phyloP scores from a whole-genome alignment of 768 basidiomycete genomes.

The Trametes cinnabarina region DNA sequence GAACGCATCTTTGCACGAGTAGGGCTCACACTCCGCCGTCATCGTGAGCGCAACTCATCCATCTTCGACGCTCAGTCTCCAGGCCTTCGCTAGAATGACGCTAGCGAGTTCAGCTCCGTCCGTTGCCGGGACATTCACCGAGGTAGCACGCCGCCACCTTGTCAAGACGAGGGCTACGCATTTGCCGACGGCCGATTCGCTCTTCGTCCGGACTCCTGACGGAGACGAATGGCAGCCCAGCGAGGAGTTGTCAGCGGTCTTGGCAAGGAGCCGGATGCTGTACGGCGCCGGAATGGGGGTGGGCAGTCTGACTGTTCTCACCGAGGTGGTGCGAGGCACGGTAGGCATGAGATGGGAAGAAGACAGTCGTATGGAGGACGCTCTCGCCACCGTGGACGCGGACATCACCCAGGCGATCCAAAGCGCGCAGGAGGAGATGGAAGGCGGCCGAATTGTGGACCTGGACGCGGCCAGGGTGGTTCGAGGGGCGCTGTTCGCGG shows the following conservation, averaged over 20 bases:
- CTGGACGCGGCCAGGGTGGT: constrained; percentile 45
- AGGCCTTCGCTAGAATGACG: constrained; percentile 66
- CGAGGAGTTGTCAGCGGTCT: constrained; percentile 46
- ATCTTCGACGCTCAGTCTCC: constrained; percentile 50
- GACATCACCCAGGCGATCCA: constrained; percentile 82
- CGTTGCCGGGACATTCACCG: constrained; percentile 58
- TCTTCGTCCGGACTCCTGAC: constrained; percentile 49
- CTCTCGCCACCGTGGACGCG: constrained; percentile 63
- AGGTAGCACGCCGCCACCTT: constrained; percentile 57
- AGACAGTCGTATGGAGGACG: constrained; percentile 54
- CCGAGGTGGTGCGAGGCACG: constrained; percentile 57
- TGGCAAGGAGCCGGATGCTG: constrained; percentile 59
- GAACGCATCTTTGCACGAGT: constrained; percentile 71
- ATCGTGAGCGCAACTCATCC: not conserved
- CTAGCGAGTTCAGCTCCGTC: constrained; percentile 66
- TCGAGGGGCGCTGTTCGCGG: constrained; percentile 46
- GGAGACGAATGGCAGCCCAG: constrained; percentile 41
- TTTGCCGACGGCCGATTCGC: constrained; percentile 36
- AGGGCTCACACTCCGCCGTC: constrained; percentile 40
- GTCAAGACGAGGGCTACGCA: constrained; percentile 43
- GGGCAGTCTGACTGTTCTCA: constrained; percentile 53
- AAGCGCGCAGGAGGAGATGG: constrained; percentile 72
- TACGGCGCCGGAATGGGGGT: constrained; percentile 81
- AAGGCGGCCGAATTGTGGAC: constrained; percentile 45
- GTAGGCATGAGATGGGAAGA: constrained; percentile 61